Evolutionary conservation across 441 rosid genomes (phyloP).

Genomic region (Geranium incanum): DNA sequence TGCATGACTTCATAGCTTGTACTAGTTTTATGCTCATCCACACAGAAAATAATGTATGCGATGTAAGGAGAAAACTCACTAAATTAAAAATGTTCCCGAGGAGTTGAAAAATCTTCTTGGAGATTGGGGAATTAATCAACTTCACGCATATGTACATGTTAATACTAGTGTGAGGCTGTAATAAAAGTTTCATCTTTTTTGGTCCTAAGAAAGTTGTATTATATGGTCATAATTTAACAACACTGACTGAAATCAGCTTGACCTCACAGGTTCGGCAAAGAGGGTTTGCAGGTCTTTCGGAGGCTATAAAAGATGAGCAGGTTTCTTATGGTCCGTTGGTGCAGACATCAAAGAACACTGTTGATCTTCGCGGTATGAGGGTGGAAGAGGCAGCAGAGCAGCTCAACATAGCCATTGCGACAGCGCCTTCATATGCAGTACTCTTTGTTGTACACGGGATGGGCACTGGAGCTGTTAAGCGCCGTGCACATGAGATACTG

Average conservation of each 20-base stretch:
- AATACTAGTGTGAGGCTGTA: too few relatives aligned
- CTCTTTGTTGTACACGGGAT: constrained; percentile 72
- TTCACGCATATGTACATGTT: too few relatives aligned
- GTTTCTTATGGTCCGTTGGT: constrained; percentile 38
- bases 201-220: too few relatives aligned
- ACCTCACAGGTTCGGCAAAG: constrained; percentile 28
- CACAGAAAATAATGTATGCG: neutral
- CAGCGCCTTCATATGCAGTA: constrained; percentile 40
- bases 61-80: too few relatives aligned
- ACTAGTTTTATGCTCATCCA: neutral
- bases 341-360: constrained; percentile 66
- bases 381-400: constrained; percentile 67
- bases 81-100: too few relatives aligned
- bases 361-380: constrained; percentile 78
- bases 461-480: constrained; percentile 70
- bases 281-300: constrained; percentile 26
- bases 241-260: constrained; percentile 18
- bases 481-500: constrained; percentile 48
- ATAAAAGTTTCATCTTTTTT: neutral
- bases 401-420: constrained; percentile 55
- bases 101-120: constrained; percentile 2
- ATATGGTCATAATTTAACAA: neutral
- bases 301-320: constrained; percentile 26
- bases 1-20: neutral
- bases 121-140: too few relatives aligned